A percentile compares a stretch with the other conserved stretches of the same genome.
Conservation (phyloP, 352 stramenopile genomes). For the Phytophthora tubulina region DNA sequence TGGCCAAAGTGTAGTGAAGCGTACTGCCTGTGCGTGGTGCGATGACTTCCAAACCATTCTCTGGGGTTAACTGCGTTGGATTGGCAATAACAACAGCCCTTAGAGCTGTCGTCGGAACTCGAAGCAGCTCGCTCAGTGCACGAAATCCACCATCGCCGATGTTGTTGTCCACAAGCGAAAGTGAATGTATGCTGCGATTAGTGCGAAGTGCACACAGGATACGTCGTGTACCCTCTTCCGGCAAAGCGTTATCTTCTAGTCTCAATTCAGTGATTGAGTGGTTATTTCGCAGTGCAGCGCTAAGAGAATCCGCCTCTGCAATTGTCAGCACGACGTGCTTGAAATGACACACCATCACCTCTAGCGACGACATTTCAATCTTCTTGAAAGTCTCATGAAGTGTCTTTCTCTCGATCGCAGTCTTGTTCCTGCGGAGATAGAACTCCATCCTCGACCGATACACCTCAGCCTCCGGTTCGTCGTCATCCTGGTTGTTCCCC, state of each 20-base stretch:
- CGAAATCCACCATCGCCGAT: slow-evolving; percentile 48
- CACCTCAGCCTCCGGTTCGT: slow-evolving; percentile 32
- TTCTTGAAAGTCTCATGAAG: slow-evolving; percentile 24
- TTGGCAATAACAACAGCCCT: slow-evolving; percentile 39
- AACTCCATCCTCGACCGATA: slow-evolving; percentile 48
- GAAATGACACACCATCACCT: slow-evolving; percentile 43
- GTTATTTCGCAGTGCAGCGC: slow-evolving; percentile 33
- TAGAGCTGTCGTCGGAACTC: slow-evolving; percentile 32
- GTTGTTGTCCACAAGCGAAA: slow-evolving; percentile 49
- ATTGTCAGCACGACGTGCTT: slow-evolving; percentile 51
- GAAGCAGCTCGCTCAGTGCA: slow-evolving; percentile 43
- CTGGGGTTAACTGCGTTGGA: slow-evolving; percentile 37
- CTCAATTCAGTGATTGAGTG: slow-evolving; percentile 45
- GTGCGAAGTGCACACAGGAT: slow-evolving; percentile 39
- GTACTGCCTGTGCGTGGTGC: slow-evolving; percentile 28
- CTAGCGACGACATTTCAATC: slow-evolving; percentile 35
- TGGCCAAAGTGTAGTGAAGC: slow-evolving; percentile 49
- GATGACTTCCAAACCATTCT: slow-evolving; percentile 39
- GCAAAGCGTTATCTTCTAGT: slow-evolving; percentile 55
- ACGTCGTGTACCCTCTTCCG: slow-evolving; percentile 40
- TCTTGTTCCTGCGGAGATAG: slow-evolving; percentile 45
- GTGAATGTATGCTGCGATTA: slow-evolving; percentile 35
- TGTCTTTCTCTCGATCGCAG: slow-evolving; percentile 18
- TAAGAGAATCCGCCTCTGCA: slow-evolving; percentile 44
- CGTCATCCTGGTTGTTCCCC: slow-evolving; percentile 47